These are phyloP conservation scores for Forsythia suspensa DNA, from an alignment of 257 asterid species.

Conservation along the genomic window DNA sequence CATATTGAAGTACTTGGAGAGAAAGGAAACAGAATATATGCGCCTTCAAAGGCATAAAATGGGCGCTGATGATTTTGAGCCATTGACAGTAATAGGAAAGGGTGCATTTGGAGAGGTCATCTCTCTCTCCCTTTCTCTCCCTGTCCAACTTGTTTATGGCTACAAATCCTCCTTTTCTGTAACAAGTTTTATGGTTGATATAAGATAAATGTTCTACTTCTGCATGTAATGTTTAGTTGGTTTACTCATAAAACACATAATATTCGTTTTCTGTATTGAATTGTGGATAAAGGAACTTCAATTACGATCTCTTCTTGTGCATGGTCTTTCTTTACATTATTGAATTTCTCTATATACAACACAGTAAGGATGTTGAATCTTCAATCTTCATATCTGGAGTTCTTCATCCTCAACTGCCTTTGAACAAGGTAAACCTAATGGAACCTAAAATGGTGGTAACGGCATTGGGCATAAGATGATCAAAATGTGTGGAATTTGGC, in stretches of 20 bases:
- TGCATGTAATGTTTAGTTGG: not conserved
- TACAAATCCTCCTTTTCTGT: not conserved
- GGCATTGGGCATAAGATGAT: not conserved
- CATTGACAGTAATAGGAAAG: slow-evolving; percentile 90
- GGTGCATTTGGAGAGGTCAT: slow-evolving; percentile 97
- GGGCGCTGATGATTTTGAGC: slow-evolving; percentile 98
- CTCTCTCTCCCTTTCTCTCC: slow-evolving; percentile 23
- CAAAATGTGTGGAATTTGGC: not conserved
- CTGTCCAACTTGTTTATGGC: not conserved
- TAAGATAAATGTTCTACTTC: not conserved
- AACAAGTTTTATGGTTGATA: not conserved
- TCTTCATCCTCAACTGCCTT: slow-evolving; percentile 9
- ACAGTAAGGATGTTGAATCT: not conserved
- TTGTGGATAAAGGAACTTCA: not conserved
- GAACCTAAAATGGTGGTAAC: not conserved
- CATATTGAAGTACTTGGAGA: slow-evolving; percentile 78
- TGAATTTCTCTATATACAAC: not conserved
- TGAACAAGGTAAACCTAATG: not conserved
- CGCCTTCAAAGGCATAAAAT: slow-evolving; percentile 98
- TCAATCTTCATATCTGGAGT: not conserved
- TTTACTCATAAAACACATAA: not conserved
- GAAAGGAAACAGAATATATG: slow-evolving; percentile 92
- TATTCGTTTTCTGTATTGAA: not conserved
- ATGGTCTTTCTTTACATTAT: not conserved
- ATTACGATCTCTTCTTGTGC: not conserved